Percentiles rank a stretch among this genome's conserved stretches.
These are phyloP conservation scores for Phytophthora europaea DNA, from an alignment of 352 stramenopile species.

Conservation along the genomic window DNA sequence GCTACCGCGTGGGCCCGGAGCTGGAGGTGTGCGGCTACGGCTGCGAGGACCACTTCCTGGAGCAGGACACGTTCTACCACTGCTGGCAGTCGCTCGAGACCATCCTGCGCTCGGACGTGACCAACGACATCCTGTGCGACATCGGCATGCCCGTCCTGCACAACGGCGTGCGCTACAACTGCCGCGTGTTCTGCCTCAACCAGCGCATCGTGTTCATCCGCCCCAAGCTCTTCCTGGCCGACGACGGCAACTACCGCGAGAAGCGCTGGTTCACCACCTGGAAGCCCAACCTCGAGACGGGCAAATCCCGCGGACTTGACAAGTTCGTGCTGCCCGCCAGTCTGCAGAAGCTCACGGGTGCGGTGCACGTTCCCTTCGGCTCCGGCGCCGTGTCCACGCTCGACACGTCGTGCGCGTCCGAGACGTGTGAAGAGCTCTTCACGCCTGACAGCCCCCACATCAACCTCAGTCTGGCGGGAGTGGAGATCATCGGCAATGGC, in stretches of 20 bases:
- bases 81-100: constrained; percentile 96
- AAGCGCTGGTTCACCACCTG: constrained; percentile 94
- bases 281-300: constrained; percentile 56
- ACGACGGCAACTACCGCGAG: constrained; percentile 99
- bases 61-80: constrained; percentile 98
- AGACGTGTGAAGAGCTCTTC: constrained; percentile 99
- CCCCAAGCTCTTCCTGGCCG: constrained; percentile 94
- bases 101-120: constrained; percentile 90
- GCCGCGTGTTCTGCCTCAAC: constrained; percentile 96
- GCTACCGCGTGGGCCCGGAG: constrained; percentile 97
- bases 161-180: constrained; percentile 98
- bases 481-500: constrained; percentile 99
- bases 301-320: constrained; percentile 57
- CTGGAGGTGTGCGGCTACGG: constrained; percentile 99
- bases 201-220: constrained; percentile 96
- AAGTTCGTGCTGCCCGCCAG: constrained; percentile 84
- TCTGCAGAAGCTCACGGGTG: constrained; percentile 85
- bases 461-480: constrained; percentile 92
- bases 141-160: constrained; percentile 98
- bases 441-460: constrained; percentile 97
- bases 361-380: constrained; percentile 87
- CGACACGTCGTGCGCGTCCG: constrained; percentile 91
- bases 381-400: constrained; percentile 83
- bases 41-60: constrained; percentile 99
- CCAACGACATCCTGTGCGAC: constrained; percentile 96